phyloP scores from a whole-genome alignment of 345 rosid genomes.

The Lumnitzera littorea region DNA sequence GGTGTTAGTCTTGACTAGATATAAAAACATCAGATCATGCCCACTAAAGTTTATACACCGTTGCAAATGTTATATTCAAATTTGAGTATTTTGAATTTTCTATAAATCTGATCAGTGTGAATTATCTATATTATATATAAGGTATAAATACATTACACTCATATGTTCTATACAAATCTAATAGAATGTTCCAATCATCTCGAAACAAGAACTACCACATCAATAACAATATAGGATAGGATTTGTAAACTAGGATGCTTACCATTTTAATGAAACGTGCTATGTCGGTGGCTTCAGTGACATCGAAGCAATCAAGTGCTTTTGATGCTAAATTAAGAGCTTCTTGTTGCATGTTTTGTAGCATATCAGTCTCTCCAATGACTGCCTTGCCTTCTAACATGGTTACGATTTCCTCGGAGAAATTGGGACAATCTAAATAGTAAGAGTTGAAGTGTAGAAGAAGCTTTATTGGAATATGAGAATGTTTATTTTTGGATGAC shows the following conservation, averaged over 20 bases:
- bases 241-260: not conserved
- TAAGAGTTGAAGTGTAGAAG: not conserved
- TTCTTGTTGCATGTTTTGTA: constrained; percentile 62
- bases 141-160: no score
- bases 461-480: not conserved
- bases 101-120: no score
- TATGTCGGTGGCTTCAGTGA: constrained; percentile 56
- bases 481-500: no score
- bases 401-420: not conserved
- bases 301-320: constrained; percentile 76
- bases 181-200: no score
- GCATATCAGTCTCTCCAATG: constrained; percentile 76
- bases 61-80: no score
- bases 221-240: not conserved
- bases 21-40: no score
- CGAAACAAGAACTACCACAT: not conserved
- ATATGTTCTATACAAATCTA: no score
- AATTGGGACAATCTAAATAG: no score
- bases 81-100: no score
- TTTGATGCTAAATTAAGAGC: constrained; percentile 65
- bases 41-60: no score
- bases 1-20: no score
- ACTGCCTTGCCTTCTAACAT: constrained; percentile 92
- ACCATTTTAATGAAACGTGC: constrained; percentile 81
- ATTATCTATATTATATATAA: no score